Conservation (phyloP, 805 yeast species). For the Saccharomyces kudriavzevii region DNA sequence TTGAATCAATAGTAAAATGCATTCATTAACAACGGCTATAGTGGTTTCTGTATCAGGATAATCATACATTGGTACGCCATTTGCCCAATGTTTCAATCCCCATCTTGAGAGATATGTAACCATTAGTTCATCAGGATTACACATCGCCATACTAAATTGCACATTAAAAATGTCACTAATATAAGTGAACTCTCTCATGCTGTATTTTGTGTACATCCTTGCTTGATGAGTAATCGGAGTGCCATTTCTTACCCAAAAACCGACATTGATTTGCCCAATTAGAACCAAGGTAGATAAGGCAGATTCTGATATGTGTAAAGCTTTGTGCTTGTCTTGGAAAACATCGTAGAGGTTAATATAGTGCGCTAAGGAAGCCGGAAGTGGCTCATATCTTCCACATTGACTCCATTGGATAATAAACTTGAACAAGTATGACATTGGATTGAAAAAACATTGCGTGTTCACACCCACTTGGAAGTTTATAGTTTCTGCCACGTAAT, state of each 20-base stretch:
- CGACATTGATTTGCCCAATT: slow-evolving; percentile 76
- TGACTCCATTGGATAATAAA: slow-evolving; percentile 29
- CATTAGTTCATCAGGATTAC: slow-evolving; percentile 49
- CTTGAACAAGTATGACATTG: slow-evolving; percentile 27
- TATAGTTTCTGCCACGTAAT: slow-evolving; percentile 16
- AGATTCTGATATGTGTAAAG: slow-evolving; percentile 41
- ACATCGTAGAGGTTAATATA: slow-evolving; percentile 14
- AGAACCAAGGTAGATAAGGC: slow-evolving; percentile 71
- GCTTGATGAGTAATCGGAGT: slow-evolving; percentile 69
- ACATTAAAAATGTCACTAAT: slow-evolving; percentile 67
- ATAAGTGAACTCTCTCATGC: slow-evolving; percentile 76
- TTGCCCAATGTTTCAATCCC: slow-evolving; percentile 51
- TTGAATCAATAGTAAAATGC: slow-evolving; percentile 57
- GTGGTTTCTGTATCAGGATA: slow-evolving; percentile 39
- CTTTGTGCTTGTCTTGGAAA: slow-evolving; percentile 14
- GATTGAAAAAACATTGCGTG: slow-evolving; percentile 27
- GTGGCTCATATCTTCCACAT: slow-evolving; percentile 26
- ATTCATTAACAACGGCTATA: slow-evolving; percentile 70
- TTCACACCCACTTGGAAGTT: slow-evolving; percentile 28
- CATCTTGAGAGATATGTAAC: slow-evolving; percentile 59
- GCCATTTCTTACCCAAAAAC: slow-evolving; percentile 94
- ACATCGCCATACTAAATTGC: slow-evolving; percentile 51
- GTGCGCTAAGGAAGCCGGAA: slow-evolving; percentile 11
- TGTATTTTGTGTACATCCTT: slow-evolving; percentile 67
- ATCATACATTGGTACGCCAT: slow-evolving; percentile 33